Percentiles rank a stretch among this genome's conserved stretches.
Conservation (phyloP, 1,284 basidiomycete species). For the Fomes fomentarius region DNA sequence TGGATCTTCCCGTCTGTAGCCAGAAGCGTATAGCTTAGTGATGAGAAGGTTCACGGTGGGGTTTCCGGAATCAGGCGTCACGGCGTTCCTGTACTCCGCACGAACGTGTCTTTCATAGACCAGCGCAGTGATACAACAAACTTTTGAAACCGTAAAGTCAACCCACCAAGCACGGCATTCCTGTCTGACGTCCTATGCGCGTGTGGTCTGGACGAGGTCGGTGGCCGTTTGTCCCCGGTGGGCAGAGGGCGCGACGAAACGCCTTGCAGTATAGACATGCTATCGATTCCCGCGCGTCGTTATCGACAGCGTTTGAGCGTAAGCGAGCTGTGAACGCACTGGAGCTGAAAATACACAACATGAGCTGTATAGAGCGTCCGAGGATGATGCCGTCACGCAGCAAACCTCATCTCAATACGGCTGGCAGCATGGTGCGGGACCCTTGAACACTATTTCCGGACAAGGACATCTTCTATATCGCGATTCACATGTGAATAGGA, state of each 20-base stretch:
- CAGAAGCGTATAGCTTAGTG: constrained; percentile 22
- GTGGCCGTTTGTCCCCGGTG: constrained; percentile 13
- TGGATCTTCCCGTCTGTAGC: constrained; percentile 10
- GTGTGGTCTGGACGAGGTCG: neutral
- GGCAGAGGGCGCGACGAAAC: constrained; percentile 21
- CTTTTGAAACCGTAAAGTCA: neutral
- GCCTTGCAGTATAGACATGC: constrained; percentile 4
- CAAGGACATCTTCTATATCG: neutral
- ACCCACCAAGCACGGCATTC: neutral
- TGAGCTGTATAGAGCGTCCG: constrained; percentile 1
- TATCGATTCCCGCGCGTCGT: constrained; percentile 15
- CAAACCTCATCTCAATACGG: neutral
- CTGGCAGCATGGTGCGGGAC: neutral
- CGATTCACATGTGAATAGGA: neutral
- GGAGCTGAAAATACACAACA: constrained; percentile 1
- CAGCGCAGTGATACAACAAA: constrained; percentile 3
- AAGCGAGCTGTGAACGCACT: neutral
- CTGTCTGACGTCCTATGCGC: neutral
- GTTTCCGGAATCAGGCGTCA: neutral
- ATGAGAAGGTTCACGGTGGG: neutral
- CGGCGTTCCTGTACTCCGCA: neutral
- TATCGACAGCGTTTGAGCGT: constrained; percentile 14
- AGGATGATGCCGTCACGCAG: neutral
- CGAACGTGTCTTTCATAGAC: constrained; percentile 2
- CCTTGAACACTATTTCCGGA: constrained; percentile 9